phyloP scores from a whole-genome alignment of 2,329 filamentous ascomycete genomes.

The Cercospora sesami region DNA sequence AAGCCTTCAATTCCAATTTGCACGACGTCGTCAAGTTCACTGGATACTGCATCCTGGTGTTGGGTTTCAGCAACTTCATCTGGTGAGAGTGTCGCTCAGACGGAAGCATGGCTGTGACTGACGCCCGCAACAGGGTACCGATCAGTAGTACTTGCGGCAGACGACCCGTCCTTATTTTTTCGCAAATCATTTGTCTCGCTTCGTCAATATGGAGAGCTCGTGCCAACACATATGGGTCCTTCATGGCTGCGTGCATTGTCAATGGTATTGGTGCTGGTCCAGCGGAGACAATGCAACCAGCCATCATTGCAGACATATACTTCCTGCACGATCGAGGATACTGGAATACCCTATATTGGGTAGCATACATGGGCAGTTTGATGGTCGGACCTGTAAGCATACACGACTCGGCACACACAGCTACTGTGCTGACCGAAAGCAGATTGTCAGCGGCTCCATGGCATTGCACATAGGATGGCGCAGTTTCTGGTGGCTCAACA shows the following conservation, averaged over 20 bases:
- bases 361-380: conserved; percentile 61
- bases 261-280: conserved; percentile 65
- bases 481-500: conserved; percentile 67
- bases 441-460: conserved; percentile 62
- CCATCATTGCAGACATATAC: conserved; percentile 64
- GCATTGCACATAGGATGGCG: conserved; percentile 59
- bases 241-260: conserved; percentile 62
- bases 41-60: conserved; percentile 56
- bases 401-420: neutral
- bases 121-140: conserved; percentile 49
- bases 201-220: conserved; percentile 60
- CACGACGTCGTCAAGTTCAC: conserved; percentile 56
- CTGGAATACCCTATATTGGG: conserved; percentile 63
- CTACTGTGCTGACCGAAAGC: conserved; percentile 34
- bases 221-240: conserved; percentile 59
- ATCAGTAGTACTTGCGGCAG: conserved; percentile 57
- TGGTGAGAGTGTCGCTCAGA: conserved; percentile 45
- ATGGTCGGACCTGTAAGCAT: conserved; percentile 51
- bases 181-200: conserved; percentile 54
- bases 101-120: neutral
- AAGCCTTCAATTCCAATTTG: conserved; percentile 51
- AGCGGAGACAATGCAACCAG: conserved; percentile 62
- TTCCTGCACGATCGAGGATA: conserved; percentile 63
- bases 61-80: conserved; percentile 62
- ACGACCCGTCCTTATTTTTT: conserved; percentile 55